phyloP scores from a whole-genome alignment of 768 basidiomycete genomes.

The Collybia mongolica region DNA sequence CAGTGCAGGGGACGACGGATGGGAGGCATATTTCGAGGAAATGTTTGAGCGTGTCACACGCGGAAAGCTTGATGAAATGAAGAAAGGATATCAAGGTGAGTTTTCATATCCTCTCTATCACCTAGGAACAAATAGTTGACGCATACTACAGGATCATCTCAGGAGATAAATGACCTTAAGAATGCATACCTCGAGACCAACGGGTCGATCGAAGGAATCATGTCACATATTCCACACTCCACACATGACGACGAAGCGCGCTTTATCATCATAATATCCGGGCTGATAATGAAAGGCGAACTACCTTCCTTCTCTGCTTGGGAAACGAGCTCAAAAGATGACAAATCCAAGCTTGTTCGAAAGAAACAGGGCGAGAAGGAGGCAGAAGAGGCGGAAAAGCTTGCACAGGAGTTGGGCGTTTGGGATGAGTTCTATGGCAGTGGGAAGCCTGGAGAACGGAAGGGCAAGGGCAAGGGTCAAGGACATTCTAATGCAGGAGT shows the following conservation, averaged over 20 bases:
- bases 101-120: conserved; percentile 2
- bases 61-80: conserved; percentile 88
- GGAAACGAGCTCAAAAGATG: conserved; percentile 72
- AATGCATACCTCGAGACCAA: conserved; percentile 66
- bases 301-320: conserved; percentile 60
- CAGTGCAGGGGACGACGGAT: conserved; percentile 77
- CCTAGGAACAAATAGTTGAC: background rate
- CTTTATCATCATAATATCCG: conserved; percentile 67
- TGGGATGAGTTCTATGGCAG: conserved; percentile 93
- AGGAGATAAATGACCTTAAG: conserved; percentile 81
- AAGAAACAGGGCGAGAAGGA: conserved; percentile 76
- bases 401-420: conserved; percentile 86
- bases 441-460: conserved; percentile 63
- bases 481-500: conserved; percentile 29
- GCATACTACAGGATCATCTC: conserved; percentile 63
- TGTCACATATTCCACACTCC: conserved; percentile 85
- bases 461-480: conserved; percentile 53
- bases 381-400: conserved; percentile 78
- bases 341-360: conserved; percentile 73
- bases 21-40: conserved; percentile 94
- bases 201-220: conserved; percentile 80
- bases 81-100: conserved; percentile 89
- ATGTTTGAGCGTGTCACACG: conserved; percentile 87
- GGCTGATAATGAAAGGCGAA: conserved; percentile 59
- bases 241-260: conserved; percentile 83